phyloP scores from a whole-genome alignment of 495 filamentous ascomycete species.

The Filosporella fistucella region DNA sequence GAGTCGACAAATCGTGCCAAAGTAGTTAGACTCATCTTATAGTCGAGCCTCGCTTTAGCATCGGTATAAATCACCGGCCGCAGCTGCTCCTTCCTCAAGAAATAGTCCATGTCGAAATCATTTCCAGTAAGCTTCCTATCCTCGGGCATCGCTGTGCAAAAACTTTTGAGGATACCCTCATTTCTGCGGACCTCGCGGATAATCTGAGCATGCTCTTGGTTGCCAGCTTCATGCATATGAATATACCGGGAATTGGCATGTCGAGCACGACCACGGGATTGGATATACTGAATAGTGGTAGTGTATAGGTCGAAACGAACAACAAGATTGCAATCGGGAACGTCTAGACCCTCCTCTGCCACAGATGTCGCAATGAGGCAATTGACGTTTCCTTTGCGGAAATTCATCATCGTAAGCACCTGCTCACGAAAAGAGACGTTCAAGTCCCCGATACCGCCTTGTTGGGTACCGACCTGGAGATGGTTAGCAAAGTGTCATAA shows the following conservation, averaged over 20 bases:
- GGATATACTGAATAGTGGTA: conserved; percentile 93
- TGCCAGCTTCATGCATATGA: conserved; percentile 73
- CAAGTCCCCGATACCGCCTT: conserved; percentile 34
- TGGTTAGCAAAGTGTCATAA: not conserved
- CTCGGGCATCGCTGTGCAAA: conserved; percentile 71
- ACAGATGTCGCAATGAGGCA: conserved; percentile 90
- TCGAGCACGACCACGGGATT: conserved; percentile 87
- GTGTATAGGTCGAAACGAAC: conserved; percentile 86
- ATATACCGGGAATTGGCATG: conserved; percentile 73
- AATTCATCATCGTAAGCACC: conserved; percentile 68
- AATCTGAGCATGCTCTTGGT: conserved; percentile 50
- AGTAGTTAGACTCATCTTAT: conserved; percentile 61
- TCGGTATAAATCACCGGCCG: conserved; percentile 56
- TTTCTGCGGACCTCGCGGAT: conserved; percentile 50
- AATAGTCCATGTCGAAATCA: conserved; percentile 49
- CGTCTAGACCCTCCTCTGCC: conserved; percentile 93
- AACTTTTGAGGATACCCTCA: conserved; percentile 59
- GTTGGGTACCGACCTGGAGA: conserved; percentile 20
- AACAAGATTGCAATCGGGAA: conserved; percentile 90
- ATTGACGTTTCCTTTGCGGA: conserved; percentile 77
- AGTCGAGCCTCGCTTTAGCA: conserved; percentile 79
- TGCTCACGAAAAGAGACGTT: conserved; percentile 69
- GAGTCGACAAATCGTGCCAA: conserved; percentile 55
- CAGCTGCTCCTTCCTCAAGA: conserved; percentile 50
- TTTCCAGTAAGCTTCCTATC: conserved; percentile 66